A percentile compares a stretch with the other conserved stretches of the same genome.
phyloP scores from a whole-genome alignment of 2,329 filamentous ascomycete genomes.

The Trichoderma citrinoviride region DNA sequence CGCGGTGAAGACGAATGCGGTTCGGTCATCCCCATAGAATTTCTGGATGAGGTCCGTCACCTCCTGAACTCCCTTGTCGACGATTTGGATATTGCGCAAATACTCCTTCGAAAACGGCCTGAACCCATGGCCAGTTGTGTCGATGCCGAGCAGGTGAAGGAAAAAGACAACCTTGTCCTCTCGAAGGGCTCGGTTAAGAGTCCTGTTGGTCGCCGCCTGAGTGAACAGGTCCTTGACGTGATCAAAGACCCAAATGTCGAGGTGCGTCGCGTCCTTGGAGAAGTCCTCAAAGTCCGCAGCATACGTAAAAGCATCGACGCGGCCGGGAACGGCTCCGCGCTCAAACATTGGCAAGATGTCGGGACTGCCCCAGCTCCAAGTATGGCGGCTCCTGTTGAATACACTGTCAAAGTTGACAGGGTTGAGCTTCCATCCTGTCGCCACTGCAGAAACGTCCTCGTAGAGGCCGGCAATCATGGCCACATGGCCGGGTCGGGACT shows the following conservation, averaged over 20 bases:
- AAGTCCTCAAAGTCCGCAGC: conserved; percentile 85
- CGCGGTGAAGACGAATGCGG: conserved; percentile 93
- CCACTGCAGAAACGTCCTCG: conserved; percentile 96
- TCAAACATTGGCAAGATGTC: conserved; percentile 98
- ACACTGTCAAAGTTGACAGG: conserved; percentile 98
- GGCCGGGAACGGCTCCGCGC: conserved; percentile 81
- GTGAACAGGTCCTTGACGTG: conserved; percentile 84
- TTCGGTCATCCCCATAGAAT: conserved; percentile 82
- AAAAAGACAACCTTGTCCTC: conserved; percentile 94
- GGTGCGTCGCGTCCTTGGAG: conserved; percentile 71
- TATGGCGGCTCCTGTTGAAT: conserved; percentile 94
- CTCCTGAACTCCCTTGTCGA: conserved; percentile 85
- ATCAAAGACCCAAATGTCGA: conserved; percentile 96
- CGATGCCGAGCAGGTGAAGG: conserved; percentile 85
- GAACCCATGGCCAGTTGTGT: conserved; percentile 83
- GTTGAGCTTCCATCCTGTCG: conserved; percentile 97
- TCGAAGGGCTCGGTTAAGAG: conserved; percentile 67
- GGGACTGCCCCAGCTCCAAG: conserved; percentile 98
- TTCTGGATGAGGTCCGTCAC: conserved; percentile 76
- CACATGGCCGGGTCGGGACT: conserved; percentile 94
- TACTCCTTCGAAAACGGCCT: conserved; percentile 96
- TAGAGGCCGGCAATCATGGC: conserved; percentile 95
- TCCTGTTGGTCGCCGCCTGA: conserved; percentile 73
- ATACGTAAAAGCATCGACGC: conserved; percentile 85
- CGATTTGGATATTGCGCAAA: conserved; percentile 87